Base-by-base conservation (phyloP, 2,329 filamentous ascomycete genomes). In the Cladosporium sp. region DNA sequence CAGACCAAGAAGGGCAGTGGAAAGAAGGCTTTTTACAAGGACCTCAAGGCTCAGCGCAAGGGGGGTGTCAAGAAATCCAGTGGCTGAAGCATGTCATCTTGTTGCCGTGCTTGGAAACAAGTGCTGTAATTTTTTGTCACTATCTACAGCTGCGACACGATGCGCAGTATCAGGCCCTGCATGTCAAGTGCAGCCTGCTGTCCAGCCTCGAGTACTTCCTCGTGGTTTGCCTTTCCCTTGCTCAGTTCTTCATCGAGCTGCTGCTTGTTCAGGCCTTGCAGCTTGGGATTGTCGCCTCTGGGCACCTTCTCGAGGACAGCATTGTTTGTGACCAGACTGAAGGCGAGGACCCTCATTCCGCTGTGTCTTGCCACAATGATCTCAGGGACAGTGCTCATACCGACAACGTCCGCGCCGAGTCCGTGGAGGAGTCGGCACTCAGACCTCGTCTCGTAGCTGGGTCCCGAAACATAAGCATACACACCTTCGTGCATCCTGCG, bases 21-120 rank as follows among this genome's bases (percentile, higher is more conserved):
- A 62, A 96, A 92, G 82, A 97, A 94, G 80, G 88, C 86, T 0
- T 90, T 92, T 74, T 98, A 97, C 83, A 94, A 94, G 76, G 90
- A 89, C 65, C 78, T 97, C 71, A 87, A 91, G 75, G 82, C 82
- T 59, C 85, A 87, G 77, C 81, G 87, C 68, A 81, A 74, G 62
- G 73, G 73, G 65, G 70, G 73, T 28, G 67, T 74, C 69, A 77
- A 76, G 73, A 78, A 78, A 67, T 72, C 73, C 34, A 65, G 66
- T 61, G 72, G 71, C 51, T 65, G 64, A 62, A 47, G 28, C 28
- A 38, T 54, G 41, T 21, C 62, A 55, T 47, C 11, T 52, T n/a
- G n/a, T 30, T 44, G 30, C 34, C 30, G 49, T 64, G 38, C 55
- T 60, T 62, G 64, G 54, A 24, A 54, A 59, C 63, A 59, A 65